Evolutionary conservation across 441 rosid genomes (phyloP).

Genomic region (Hura crepitans): DNA sequence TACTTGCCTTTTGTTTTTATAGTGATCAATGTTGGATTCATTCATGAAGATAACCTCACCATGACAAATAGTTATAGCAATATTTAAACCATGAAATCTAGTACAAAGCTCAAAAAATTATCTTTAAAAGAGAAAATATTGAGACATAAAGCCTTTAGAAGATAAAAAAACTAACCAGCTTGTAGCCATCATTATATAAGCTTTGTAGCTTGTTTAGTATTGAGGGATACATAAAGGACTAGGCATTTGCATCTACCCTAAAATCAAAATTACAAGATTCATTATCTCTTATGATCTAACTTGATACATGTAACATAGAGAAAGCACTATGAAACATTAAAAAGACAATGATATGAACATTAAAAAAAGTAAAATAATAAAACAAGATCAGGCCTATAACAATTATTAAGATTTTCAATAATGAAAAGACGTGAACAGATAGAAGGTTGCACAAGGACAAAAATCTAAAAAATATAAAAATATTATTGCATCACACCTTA

Average conservation of each 20-base stretch:
- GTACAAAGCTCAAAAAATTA: not conserved
- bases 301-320: not conserved
- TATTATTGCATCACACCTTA: conserved; percentile 43
- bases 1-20: conserved; percentile 87
- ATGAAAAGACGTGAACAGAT: conserved; percentile 1
- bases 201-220: conserved; percentile 70
- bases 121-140: conserved; percentile 11
- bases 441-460: conserved; percentile 4
- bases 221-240: conserved; percentile 87
- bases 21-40: conserved; percentile 92
- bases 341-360: not conserved
- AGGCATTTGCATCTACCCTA: conserved; percentile 82
- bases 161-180: conserved; percentile 52
- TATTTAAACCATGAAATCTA: conserved; percentile 2
- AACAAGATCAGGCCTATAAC: not conserved
- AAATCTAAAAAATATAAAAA: not conserved
- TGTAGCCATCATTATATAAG: conserved; percentile 75
- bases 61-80: conserved; percentile 11
- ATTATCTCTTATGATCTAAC: not conserved
- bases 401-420: not conserved
- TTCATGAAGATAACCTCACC: conserved; percentile 84
- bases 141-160: conserved; percentile 10
- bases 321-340: not conserved
- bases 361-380: not conserved
- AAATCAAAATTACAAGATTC: conserved; percentile 21